Evolutionary conservation across 352 stramenopile species (phyloP), one percentile per base, ranked within the genome.

Genomic region (Pythium coloratum): DNA sequence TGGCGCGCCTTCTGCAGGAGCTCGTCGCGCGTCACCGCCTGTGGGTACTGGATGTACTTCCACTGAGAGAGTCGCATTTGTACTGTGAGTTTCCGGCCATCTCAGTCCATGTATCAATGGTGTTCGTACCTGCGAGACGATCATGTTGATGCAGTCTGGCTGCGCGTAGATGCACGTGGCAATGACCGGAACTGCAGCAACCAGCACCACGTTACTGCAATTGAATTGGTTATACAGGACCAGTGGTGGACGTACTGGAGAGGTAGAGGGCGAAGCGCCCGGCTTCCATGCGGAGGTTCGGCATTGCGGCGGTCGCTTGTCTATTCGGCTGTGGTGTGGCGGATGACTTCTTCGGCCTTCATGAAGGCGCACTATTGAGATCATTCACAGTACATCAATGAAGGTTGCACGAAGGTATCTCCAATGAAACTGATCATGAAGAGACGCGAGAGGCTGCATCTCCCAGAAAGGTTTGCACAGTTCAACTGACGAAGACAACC

Each of bases 1-100:
- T 93, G 67, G 42, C 81, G 82, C 73, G 90, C 88, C 78, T 92
- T 92, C 55, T 83, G 65, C 72, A 88, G 77, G 53, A 92, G 75
- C 58, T 95, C 84, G 20, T 95, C 88, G 32, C 88, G 82, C 30
- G 88, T 84, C 38, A 91, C 76, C 18, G 80, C 62, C 61, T 95
- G 85, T 13, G 88, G 88, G 74, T 94, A 95, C 74, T 88, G 70
- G 51, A 95, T 92, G 77, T 95, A 95, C 70, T 88, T 86, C 82
- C 84, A 92, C 86, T 94, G 20, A 26, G 18, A 30, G 46, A 28
- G 18, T 14, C 38, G 18, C 38, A 46, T 24, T 44, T 44, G 7
- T 6, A 64, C 16, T 20, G 6, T 20, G 26, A 53, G 46, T 30
- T 14, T 30, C 36, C 46, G 1, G 6, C 46, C 7, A 12, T 14